A percentile compares a stretch with the other conserved stretches of the same genome.
These are phyloP conservation scores for Daldinia sp. DNA, from an alignment of 2,329 filamentous ascomycete species.

Conservation along the genomic window DNA sequence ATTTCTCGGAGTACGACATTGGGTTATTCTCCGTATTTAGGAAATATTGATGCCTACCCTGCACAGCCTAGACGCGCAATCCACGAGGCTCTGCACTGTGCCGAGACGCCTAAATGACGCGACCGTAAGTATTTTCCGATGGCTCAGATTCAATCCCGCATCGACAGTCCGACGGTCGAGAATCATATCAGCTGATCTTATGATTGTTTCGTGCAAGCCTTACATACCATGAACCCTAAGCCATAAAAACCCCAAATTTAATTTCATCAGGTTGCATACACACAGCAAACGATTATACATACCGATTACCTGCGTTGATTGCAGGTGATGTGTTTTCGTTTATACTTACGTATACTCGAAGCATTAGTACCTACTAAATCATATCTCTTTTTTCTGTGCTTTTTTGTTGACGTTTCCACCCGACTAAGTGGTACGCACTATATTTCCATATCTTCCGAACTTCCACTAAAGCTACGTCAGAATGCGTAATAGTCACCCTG, in stretches of 20 bases:
- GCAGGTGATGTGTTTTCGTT: not conserved
- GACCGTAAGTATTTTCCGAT: slow-evolving; percentile 37
- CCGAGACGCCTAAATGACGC: slow-evolving; percentile 41
- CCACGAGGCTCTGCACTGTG: slow-evolving; percentile 43
- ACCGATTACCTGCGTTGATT: not conserved
- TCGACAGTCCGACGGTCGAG: slow-evolving; percentile 29
- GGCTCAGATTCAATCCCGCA: slow-evolving; percentile 33
- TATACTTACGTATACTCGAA: not conserved
- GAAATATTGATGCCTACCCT: slow-evolving; percentile 38
- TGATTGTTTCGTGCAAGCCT: slow-evolving; percentile 6
- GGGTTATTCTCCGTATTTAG: slow-evolving; percentile 25
- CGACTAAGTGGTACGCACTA: not conserved
- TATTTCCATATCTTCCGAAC: slow-evolving; percentile 2
- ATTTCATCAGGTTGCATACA: slow-evolving; percentile 1
- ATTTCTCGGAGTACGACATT: slow-evolving; percentile 11
- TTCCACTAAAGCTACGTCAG: not conserved
- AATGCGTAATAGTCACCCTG: slow-evolving; percentile 1
- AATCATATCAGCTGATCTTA: slow-evolving; percentile 31
- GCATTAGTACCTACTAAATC: not conserved
- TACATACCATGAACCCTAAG: not conserved
- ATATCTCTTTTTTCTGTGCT: not conserved
- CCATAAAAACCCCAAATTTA: not conserved
- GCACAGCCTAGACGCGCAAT: slow-evolving; percentile 45
- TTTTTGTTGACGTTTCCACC: not conserved
- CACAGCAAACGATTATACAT: not conserved